Base-by-base conservation (phyloP, 176 grass and related monocot genomes). In the Chrysopogon serrulatus region DNA sequence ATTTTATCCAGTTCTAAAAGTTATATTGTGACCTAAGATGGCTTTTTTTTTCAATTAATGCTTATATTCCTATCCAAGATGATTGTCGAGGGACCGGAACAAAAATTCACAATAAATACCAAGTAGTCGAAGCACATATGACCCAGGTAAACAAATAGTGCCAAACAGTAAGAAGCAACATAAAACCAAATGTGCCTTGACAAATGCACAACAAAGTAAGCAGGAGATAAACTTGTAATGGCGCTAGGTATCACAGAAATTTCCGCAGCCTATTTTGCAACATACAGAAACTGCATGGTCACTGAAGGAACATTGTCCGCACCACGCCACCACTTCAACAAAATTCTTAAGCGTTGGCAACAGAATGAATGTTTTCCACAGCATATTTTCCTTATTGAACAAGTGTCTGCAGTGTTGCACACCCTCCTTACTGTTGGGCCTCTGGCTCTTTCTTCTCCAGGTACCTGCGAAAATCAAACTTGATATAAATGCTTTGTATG, bases 371-470 rank as follows among this genome's bases (percentile, higher is more conserved):
- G 34, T 31, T 53, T 10, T 73, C 28, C 45, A 21, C 42, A 48
- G 16, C 44, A 28, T 28, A 10, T 15, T 36, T 44, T 57, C 67
- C 10, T 84, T 49, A 47, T 76, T 82, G 53, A 66, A 72, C 21
- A 23, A 70, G 18, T 26, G 26, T 48, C 19, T 65, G 18, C 35
- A 47, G 45, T n/a, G 2, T 12, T 84, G 7, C n/a, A 5, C 5
- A 8, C 9, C 56, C 65, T 78, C 18, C 39, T 78, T 82, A 94
- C 62, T 94, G 62, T 61, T 97, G 74, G 10, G 54, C 64, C 35
- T 91, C 86, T 6, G 81, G 64, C 43, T 91, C 84, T 88, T 94
- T 87, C 78, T 97, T 91, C 68, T 81, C 92, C 48, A 92, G 79
- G 86, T 87, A 94, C 71, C 95, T 97, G 71, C 21, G 14, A 81